phyloP scores from a whole-genome alignment of 768 basidiomycete species.

The Lactarius psammicola region DNA sequence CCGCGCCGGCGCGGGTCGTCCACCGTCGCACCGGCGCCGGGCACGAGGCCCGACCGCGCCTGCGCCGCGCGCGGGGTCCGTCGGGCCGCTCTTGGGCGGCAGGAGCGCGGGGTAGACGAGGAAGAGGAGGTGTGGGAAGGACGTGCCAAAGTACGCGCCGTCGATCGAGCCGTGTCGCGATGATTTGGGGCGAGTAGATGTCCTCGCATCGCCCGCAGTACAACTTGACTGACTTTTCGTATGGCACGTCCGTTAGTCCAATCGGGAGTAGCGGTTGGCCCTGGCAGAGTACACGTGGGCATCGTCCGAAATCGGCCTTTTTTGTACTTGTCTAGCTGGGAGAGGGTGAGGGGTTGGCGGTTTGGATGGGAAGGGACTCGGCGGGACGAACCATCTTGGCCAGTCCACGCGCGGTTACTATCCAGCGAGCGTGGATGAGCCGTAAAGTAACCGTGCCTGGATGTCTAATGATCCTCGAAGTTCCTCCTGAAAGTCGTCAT shows the following conservation, averaged over 20 bases:
- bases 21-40: constrained; percentile 34
- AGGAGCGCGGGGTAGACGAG: constrained; percentile 95
- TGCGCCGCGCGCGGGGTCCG: constrained; percentile 36
- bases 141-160: constrained; percentile 98
- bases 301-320: constrained; percentile 97
- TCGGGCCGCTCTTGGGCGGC: constrained; percentile 70
- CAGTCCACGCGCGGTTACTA: constrained; percentile 90
- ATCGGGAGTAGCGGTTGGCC: constrained; percentile 94
- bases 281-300: constrained; percentile 95
- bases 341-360: constrained; percentile 7
- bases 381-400: constrained; percentile 81
- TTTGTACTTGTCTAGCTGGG: constrained; percentile 90
- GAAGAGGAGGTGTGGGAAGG: constrained; percentile 95
- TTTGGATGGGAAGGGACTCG: not conserved
- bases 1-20: constrained; percentile 32
- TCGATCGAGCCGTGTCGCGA: constrained; percentile 97
- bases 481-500: constrained; percentile 95
- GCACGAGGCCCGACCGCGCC: constrained; percentile 32
- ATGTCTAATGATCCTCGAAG: constrained; percentile 88
- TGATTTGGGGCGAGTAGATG: constrained; percentile 95
- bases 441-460: constrained; percentile 90
- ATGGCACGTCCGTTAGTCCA: constrained; percentile 94
- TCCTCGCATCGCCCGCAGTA: constrained; percentile 99
- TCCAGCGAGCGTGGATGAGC: constrained; percentile 95
- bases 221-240: constrained; percentile 98